phyloP scores from a whole-genome alignment of 2,329 filamentous ascomycete genomes.

The Scytalidium sp. region DNA sequence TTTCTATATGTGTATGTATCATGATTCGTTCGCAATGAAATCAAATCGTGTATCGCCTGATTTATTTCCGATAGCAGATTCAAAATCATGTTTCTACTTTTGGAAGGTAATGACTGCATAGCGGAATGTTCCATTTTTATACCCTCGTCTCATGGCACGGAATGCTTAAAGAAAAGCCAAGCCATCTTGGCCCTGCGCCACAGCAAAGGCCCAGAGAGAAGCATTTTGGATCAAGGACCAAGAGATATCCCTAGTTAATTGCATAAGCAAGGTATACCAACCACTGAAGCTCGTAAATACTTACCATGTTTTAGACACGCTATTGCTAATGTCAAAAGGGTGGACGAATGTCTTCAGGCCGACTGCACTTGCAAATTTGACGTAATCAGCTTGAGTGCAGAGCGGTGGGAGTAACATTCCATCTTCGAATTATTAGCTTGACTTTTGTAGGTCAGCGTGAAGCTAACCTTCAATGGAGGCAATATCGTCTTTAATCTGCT shows the following conservation, averaged over 20 bases:
- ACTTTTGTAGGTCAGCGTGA: neutral
- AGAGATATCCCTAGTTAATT: slow-evolving; percentile 52
- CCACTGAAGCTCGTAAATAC: slow-evolving; percentile 18
- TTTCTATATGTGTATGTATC: too few relatives aligned
- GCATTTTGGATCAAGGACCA: slow-evolving; percentile 59
- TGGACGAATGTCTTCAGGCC: slow-evolving; percentile 42
- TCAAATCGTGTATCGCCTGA: too few relatives aligned
- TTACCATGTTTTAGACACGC: slow-evolving; percentile 59
- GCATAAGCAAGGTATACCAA: slow-evolving; percentile 3
- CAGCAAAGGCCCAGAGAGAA: slow-evolving; percentile 58
- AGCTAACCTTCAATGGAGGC: slow-evolving; percentile 53
- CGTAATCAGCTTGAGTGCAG: slow-evolving; percentile 51
- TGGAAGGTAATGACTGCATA: slow-evolving; percentile 58
- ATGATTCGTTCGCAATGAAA: too few relatives aligned
- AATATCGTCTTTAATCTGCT: slow-evolving; percentile 48
- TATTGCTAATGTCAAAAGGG: slow-evolving; percentile 54
- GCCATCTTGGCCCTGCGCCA: slow-evolving; percentile 57
- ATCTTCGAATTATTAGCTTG: slow-evolving; percentile 32
- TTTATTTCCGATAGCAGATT: too few relatives aligned
- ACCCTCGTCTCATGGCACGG: slow-evolving; percentile 57
- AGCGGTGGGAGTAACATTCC: slow-evolving; percentile 59
- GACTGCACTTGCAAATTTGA: slow-evolving; percentile 44
- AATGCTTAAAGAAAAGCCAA: slow-evolving; percentile 60
- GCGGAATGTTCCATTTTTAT: slow-evolving; percentile 54
- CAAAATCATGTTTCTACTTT: too few relatives aligned